Evolutionary conservation across 495 filamentous ascomycete species (phyloP).

Genomic region (Talaromyces ruber): DNA sequence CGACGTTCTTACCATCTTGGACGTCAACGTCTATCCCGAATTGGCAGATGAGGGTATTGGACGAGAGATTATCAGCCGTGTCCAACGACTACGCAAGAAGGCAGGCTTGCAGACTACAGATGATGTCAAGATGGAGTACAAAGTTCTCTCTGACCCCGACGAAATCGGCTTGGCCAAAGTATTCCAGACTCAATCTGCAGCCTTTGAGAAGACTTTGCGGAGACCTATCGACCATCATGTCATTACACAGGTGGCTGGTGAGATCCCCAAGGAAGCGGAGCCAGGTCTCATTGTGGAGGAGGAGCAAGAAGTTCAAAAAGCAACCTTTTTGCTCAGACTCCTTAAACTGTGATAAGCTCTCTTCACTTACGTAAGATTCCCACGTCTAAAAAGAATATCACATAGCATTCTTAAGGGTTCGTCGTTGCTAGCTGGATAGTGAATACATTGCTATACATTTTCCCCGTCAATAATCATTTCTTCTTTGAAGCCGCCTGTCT

Average conservation of each 20-base stretch:
- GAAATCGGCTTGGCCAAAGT: slow-evolving; percentile 62
- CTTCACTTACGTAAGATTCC: neutral
- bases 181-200: slow-evolving; percentile 57
- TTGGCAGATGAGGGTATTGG: slow-evolving; percentile 68
- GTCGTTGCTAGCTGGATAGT: slow-evolving; percentile 2
- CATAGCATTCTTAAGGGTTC: neutral
- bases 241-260: slow-evolving; percentile 53
- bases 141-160: slow-evolving; percentile 67
- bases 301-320: slow-evolving; percentile 82
- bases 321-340: slow-evolving; percentile 75
- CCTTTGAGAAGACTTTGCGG: slow-evolving; percentile 72
- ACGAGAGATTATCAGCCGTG: slow-evolving; percentile 74
- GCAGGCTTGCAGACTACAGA: slow-evolving; percentile 73
- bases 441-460: neutral
- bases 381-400: neutral
- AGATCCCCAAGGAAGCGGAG: slow-evolving; percentile 46
- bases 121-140: slow-evolving; percentile 80
- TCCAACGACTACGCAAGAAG: slow-evolving; percentile 75
- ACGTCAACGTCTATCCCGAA: slow-evolving; percentile 63
- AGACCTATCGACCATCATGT: slow-evolving; percentile 70
- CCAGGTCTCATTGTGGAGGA: slow-evolving; percentile 70
- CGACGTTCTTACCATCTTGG: slow-evolving; percentile 77
- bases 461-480: neutral
- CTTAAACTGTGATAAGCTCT: slow-evolving; percentile 47
- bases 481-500: slow-evolving; percentile 39